A percentile compares a stretch with the other conserved stretches of the same genome.
Evolutionary conservation across 2,329 filamentous ascomycete species (phyloP).

Genomic region (Fusarium annulatum): DNA sequence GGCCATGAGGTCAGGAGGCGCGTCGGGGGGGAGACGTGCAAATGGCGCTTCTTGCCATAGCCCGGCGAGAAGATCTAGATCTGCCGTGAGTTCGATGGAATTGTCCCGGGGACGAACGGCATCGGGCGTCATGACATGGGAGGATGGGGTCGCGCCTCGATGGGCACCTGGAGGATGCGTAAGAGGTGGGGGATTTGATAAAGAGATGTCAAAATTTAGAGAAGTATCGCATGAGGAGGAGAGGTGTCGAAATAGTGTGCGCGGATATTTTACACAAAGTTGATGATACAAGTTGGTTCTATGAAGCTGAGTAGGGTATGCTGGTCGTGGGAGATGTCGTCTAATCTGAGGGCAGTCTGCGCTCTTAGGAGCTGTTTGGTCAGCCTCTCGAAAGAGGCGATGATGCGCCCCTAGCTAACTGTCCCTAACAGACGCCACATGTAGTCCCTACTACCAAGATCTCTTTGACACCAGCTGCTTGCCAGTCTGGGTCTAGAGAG

Average conservation of each 20-base stretch:
- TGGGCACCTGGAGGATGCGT: conserved; percentile 3
- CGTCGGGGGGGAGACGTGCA: conserved; percentile 68
- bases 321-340: neutral
- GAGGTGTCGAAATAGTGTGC: neutral
- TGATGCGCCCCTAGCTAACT: conserved; percentile 24
- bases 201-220: neutral
- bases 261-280: neutral
- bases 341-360: conserved; percentile 2
- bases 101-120: conserved; percentile 25
- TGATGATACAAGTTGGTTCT: neutral
- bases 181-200: neutral
- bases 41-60: conserved; percentile 73
- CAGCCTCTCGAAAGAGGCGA: conserved; percentile 29
- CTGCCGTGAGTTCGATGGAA: conserved; percentile 45
- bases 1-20: conserved; percentile 66
- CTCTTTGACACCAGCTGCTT: conserved; percentile 18
- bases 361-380: conserved; percentile 20
- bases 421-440: neutral
- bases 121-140: conserved; percentile 45
- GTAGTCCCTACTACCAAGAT: neutral
- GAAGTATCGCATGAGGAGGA: neutral
- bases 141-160: conserved; percentile 22
- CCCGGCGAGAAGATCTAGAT: conserved; percentile 63
- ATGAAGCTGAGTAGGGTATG: neutral
- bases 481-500: neutral